Evolutionary conservation across 331 rosid species (phyloP).

Genomic region (Telfairia occidentalis): DNA sequence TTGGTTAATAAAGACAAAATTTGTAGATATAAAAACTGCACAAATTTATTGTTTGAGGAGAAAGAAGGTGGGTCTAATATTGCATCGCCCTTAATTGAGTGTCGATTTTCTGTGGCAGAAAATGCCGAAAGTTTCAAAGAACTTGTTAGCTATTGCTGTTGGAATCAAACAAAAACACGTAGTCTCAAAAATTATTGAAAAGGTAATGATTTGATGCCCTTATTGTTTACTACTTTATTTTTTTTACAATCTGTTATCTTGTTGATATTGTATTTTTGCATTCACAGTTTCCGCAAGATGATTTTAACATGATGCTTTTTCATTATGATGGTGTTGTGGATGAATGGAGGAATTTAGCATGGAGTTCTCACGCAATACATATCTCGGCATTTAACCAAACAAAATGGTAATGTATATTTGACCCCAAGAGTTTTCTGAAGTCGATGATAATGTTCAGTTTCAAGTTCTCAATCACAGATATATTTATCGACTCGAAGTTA

Average conservation of each 20-base stretch:
- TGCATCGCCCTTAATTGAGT: not conserved
- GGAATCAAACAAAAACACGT: slow-evolving; percentile 71
- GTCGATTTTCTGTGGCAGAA: slow-evolving; percentile 24
- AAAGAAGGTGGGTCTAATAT: not conserved
- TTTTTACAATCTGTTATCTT: not conserved
- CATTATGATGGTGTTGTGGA: slow-evolving; percentile 44
- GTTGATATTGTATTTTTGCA: not conserved
- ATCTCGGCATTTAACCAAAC: slow-evolving; percentile 40
- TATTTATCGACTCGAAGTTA: not conserved
- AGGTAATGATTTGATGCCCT: slow-evolving; percentile 33
- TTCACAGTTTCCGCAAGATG: slow-evolving; percentile 31
- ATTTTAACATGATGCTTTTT: slow-evolving; percentile 37
- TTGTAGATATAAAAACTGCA: not conserved
- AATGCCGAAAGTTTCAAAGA: slow-evolving; percentile 31
- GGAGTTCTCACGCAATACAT: slow-evolving; percentile 35
- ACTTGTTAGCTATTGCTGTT: slow-evolving; percentile 74
- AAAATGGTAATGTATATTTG: slow-evolving; percentile 22
- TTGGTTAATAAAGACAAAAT: not conserved
- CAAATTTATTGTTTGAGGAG: not conserved
- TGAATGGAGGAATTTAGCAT: slow-evolving; percentile 33
- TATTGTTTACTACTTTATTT: not conserved
- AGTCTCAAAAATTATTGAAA: slow-evolving; percentile 55
- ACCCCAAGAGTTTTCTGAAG: not conserved
- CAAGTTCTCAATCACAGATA: not conserved
- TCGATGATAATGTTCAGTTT: not conserved